Base-by-base conservation (phyloP, 139 green algal species). In the Chlorella vulgaris region DNA sequence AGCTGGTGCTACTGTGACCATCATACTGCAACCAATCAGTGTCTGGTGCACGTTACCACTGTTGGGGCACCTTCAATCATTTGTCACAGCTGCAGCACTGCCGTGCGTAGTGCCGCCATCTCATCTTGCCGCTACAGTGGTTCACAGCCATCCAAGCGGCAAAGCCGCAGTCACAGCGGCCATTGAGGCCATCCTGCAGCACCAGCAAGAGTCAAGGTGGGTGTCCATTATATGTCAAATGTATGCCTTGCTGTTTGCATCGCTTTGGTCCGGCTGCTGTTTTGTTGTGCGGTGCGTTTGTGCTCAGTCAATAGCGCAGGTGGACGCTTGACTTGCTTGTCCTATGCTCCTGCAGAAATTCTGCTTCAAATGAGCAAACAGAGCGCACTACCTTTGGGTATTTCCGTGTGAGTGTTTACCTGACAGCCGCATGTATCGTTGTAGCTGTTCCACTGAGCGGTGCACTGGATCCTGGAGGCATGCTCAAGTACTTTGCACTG, bases 1-100 rank as follows among this genome's bases (percentile, higher is more conserved):
- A n/a, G n/a, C n/a, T 2, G 53, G 4, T 3, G 35, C 58, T 29
- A 53, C 73, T 29, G 39, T 74, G 29, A 29, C 76, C 3, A 0
- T 82, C 3, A 33, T 71, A 13, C 33, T 81, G 70, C 69, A 71
- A 70, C 70, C 70, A 7, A 39, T 82, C 28, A 75, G 60, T 33
- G 1, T 82, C 24, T 82, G 76, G 76, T 65, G 63, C 60, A 74
- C 76, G n/a, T 39, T 74, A 4, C 62, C 76, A 33, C 63, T 82
- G 31, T 22, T 82, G 63, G 76, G 50, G 31, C 63, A 33, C 29
- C 63, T 82, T 21, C 58, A 81, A 58, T 35, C 21, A 7, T 68
- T 79, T 53, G 51, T 22, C 7, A 53, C 58, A 8, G 13, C 73
- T 0, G 36, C 68, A 3, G 53, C 8, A 4, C 15, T 65, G 55